These are phyloP conservation scores for Aspergillus awamori DNA, from an alignment of 2,329 filamentous ascomycete genomes.

Conservation along the genomic window DNA sequence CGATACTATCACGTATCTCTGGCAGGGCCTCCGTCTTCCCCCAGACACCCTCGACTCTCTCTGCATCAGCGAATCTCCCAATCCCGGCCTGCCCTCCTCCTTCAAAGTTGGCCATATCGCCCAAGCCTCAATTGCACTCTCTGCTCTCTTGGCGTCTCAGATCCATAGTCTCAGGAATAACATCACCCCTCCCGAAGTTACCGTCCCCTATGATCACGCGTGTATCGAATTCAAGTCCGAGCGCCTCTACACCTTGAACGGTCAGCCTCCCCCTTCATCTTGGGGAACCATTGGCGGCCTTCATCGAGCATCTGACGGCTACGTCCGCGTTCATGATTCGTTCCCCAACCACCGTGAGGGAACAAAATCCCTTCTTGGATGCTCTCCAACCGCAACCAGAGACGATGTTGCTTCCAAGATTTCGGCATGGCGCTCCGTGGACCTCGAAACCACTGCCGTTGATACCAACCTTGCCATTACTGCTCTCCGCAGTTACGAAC, in stretches of 20 bases:
- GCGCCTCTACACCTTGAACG: conserved; percentile 51
- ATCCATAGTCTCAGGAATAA: conserved; percentile 43
- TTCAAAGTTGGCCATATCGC: conserved; percentile 59
- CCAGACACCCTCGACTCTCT: conserved; percentile 24
- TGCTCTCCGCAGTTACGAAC: conserved; percentile 52
- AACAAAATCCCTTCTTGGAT: conserved; percentile 48
- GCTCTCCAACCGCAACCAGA: conserved; percentile 38
- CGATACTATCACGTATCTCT: conserved; percentile 21
- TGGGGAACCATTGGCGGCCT: conserved; percentile 56
- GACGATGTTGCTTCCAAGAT: conserved; percentile 46
- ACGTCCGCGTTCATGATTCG: conserved; percentile 58
- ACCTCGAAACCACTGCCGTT: conserved; percentile 53
- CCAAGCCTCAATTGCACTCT: conserved; percentile 55
- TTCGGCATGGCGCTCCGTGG: conserved; percentile 46
- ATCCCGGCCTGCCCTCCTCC: conserved; percentile 48
- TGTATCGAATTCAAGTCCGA: conserved; percentile 59
- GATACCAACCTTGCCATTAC: conserved; percentile 50
- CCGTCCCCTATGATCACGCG: conserved; percentile 52
- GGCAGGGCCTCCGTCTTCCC: conserved; percentile 23
- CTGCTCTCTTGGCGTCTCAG: conserved; percentile 54
- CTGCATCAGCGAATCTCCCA: conserved; percentile 6
- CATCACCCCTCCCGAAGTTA: conserved; percentile 40
- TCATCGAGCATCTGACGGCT: conserved; percentile 55
- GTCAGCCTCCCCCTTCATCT: conserved; percentile 30
- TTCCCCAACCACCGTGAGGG: conserved; percentile 56